Percentiles rank a stretch among this genome's conserved stretches.
Conservation (phyloP, 225 moss, liverwort and hornwort species). For the Pleurozium schreberi region DNA sequence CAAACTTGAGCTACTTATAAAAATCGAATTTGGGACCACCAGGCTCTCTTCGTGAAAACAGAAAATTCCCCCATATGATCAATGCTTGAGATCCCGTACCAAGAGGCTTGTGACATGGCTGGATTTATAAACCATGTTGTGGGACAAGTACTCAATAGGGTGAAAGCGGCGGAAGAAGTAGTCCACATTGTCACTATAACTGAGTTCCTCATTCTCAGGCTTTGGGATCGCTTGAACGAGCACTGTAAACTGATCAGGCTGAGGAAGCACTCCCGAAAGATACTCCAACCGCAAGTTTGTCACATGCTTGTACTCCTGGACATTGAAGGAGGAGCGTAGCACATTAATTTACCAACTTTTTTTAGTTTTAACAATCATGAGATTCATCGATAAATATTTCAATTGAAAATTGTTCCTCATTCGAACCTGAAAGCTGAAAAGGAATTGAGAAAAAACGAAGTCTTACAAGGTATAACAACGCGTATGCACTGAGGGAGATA, state of each 20-base stretch:
- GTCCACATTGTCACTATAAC: slow-evolving; percentile 54
- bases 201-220: slow-evolving; percentile 43
- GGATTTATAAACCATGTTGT: slow-evolving; percentile 69
- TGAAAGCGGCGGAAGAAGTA: slow-evolving; percentile 71
- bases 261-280: slow-evolving; percentile 35
- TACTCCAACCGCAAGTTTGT: slow-evolving; percentile 32
- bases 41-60: neutral
- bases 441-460: neutral
- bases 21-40: neutral
- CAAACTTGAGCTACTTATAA: neutral
- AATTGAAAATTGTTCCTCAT: neutral
- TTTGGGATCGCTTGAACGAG: slow-evolving; percentile 63
- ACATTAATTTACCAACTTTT: neutral
- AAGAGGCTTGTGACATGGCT: slow-evolving; percentile 48
- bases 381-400: neutral
- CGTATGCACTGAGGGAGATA: slow-evolving; percentile 59
- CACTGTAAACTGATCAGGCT: slow-evolving; percentile 87
- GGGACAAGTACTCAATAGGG: slow-evolving; percentile 50
- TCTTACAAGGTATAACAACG: slow-evolving; percentile 58
- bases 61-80: neutral
- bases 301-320: slow-evolving; percentile 60
- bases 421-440: neutral
- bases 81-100: slow-evolving; percentile 16
- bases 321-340: neutral
- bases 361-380: too few species aligned